These are phyloP conservation scores for Alternaria panax DNA, from an alignment of 2,329 filamentous ascomycete species.

Conservation along the genomic window DNA sequence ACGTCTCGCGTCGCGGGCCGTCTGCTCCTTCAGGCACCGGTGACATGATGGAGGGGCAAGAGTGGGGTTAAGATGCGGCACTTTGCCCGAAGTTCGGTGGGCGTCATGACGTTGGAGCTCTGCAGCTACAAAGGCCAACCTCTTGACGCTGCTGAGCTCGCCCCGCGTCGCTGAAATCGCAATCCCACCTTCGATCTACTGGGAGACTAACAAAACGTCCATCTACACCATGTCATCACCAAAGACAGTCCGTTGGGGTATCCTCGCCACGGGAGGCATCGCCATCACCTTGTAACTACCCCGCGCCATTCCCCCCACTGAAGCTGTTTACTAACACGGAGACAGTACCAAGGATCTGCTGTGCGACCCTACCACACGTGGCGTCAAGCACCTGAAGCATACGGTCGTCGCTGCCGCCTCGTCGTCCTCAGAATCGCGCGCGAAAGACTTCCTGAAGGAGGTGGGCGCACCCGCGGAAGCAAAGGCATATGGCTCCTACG, in stretches of 20 bases:
- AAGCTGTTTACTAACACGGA: conserved; percentile 13
- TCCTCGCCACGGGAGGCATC: conserved; percentile 59
- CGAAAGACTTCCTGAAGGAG: conserved; percentile 74
- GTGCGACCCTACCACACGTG: conserved; percentile 72
- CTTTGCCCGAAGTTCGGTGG: conserved; percentile 9
- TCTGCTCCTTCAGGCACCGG: conserved; percentile 13
- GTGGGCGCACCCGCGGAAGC: conserved; percentile 73
- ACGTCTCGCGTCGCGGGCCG: conserved; percentile 4
- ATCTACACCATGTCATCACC: conserved; percentile 41
- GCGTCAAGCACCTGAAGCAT: conserved; percentile 76
- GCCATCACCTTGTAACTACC: conserved; percentile 53
- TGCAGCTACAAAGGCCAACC: conserved; percentile 1
- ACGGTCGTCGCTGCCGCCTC: conserved; percentile 81
- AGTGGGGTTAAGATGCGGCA: conserved; percentile 25
- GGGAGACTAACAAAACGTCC: not conserved
- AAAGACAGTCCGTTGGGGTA: conserved; percentile 54
- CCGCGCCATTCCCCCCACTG: conserved; percentile 23
- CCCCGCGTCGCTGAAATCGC: not conserved
- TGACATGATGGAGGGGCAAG: conserved; percentile 13
- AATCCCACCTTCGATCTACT: not conserved
- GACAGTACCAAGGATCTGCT: conserved; percentile 74
- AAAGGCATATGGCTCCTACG: conserved; percentile 80
- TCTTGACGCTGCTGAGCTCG: not conserved
- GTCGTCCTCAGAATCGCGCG: conserved; percentile 73
- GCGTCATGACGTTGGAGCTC: conserved; percentile 26